Evolutionary conservation across 768 basidiomycete species (phyloP), one percentile per base, ranked within the genome.

Genomic region (Sarcodon sp.): DNA sequence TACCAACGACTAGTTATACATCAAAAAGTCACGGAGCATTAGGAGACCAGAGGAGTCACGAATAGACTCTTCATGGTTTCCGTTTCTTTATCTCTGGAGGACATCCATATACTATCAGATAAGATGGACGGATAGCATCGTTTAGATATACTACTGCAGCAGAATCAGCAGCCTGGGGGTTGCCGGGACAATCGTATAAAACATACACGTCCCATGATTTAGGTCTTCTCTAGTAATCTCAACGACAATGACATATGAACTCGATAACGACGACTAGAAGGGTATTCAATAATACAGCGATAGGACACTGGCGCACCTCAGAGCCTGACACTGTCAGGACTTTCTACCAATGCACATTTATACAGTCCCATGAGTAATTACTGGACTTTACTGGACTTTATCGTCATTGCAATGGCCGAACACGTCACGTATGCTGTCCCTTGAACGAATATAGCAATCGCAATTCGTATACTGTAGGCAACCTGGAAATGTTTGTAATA

Each of bases 291-390:
- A 55, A 85, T 83, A 43, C 64, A 70, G 53, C 82, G 84, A 36
- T 64, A 2, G 77, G 72, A 54, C 82, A 85, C 11, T 2, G 66
- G 41, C 9, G 77, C 73, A 15, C 69, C 55, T 57, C 82, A 84
- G 33, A 78, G 68, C 27, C 58, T 51, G 2, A 69, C 66, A 35
- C 77, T 69, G 7, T 80, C 79, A 31, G 70, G 73, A 55, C 16
- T 41, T 41, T 83, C 79, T 6, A 80, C 80, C 1, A 84, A 59
- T 38, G 69, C 75, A 61, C 83, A 85, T 44, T 75, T 69, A 12
- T 82, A 71, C 71, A 9, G 83, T 85, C 15, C 83, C 83, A 58
- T 85, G 83, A n/a, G n/a, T n/a, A n/a, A n/a, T n/a, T n/a, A n/a
- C n/a, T n/a, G n/a, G n/a, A n/a, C n/a, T n/a, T n/a, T n/a, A n/a